Evolutionary conservation across 306 rosid species (phyloP), one percentile per base, ranked within the genome.

Genomic region (Cyamopsis tetragonoloba): DNA sequence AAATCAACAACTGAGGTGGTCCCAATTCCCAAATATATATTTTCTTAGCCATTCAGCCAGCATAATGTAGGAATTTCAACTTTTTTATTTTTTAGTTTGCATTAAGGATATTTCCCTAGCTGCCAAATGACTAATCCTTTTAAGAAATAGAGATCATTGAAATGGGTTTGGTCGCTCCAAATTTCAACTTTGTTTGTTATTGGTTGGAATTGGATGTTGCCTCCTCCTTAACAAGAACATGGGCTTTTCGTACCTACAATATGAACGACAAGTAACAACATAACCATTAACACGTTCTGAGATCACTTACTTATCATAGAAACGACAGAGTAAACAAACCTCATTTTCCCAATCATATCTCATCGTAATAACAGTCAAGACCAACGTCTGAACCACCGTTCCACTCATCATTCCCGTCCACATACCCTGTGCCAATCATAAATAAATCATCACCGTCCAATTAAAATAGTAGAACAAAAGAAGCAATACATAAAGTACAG

Each of bases 321-420:
- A 48, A 63, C 26, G 2, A 58, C 39, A 3, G 3, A 37, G 18
- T 22, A 32, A 34, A 9, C 11, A 48, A 72, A 89, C 90, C 88
- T 82, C 87, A 26, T 65, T 74, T 57, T 66, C 86, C 96, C 92
- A 89, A 56, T 89, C 80, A 35, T 80, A 82, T 72, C 81, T 79
- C 65, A 75, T 7, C 11, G 88, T 86, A 53, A 84, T 69, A 19
- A 70, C 1, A 0, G 46, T 7, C 70, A 89, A 67, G 44, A 82
- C 72, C 44, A 75, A 35, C 42, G 96, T 86, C 67, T 80, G 92
- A 78, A 82, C 85, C 53, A 86, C 68, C 9, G 89, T 86, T 61
- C 92, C 92, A 43, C 82, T 30, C 62, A 89, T 67, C 88, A 89
- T 86, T 70, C 96, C 92, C 11, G 66, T 39, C 92, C 88, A 84